These are phyloP conservation scores for Pyrenochaeta sp. DNA, from an alignment of 2,329 filamentous ascomycete genomes.

Conservation along the genomic window DNA sequence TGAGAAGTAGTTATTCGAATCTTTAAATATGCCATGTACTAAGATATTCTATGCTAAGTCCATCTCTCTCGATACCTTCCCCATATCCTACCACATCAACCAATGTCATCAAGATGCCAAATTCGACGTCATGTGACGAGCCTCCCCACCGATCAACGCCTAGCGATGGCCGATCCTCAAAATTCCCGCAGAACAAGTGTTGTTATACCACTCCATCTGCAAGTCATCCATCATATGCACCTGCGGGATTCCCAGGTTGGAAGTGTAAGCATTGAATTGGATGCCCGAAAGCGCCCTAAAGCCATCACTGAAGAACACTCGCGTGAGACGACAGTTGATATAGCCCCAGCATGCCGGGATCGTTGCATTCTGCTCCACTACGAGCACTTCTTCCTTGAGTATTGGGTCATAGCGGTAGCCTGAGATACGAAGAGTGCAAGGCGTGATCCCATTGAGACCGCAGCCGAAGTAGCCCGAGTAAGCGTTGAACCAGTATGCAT, in stretches of 20 bases:
- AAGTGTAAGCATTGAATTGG: conserved; percentile 57
- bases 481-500: conserved; percentile 62
- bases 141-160: conserved; percentile 11
- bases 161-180: conserved; percentile 43
- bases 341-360: conserved; percentile 54
- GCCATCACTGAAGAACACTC: conserved; percentile 52
- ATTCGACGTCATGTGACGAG: not conserved
- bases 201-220: conserved; percentile 59
- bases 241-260: conserved; percentile 48
- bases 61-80: conserved; percentile 5
- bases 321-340: conserved; percentile 54
- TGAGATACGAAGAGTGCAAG: conserved; percentile 56
- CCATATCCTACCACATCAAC: conserved; percentile 4
- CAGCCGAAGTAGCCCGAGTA: conserved; percentile 59
- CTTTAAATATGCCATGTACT: conserved; percentile 8
- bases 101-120: not conserved
- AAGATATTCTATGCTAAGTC: conserved; percentile 17
- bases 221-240: conserved; percentile 60
- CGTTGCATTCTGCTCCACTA: conserved; percentile 49
- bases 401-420: conserved; percentile 54
- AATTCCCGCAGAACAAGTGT: conserved; percentile 58
- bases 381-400: conserved; percentile 46
- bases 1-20: not conserved
- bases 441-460: conserved; percentile 50
- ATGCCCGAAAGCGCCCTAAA: conserved; percentile 56